Evolutionary conservation across 208 protist genomes (phyloP).

Genomic region (Crithidia expoeki): DNA sequence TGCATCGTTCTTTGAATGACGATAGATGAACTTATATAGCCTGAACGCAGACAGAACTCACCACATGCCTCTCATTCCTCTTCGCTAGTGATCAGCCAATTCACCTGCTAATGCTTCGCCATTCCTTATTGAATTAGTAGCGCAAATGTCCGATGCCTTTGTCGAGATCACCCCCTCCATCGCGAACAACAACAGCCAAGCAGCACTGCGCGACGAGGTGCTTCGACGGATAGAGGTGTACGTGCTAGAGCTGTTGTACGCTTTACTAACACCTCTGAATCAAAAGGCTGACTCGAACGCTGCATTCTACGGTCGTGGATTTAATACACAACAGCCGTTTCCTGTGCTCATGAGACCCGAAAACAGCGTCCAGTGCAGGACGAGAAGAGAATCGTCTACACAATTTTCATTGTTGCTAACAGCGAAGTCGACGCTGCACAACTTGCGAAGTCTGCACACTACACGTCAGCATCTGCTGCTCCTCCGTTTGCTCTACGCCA

Average conservation of each 20-base stretch:
- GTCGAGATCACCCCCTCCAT: slow-evolving; percentile 23
- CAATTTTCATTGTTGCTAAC: not conserved
- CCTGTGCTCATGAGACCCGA: no score
- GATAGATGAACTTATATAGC: no score
- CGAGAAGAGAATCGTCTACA: not conserved
- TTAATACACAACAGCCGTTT: no score
- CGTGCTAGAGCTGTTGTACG: slow-evolving; percentile 35
- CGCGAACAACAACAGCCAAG: slow-evolving; percentile 10
- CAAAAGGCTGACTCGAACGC: no score
- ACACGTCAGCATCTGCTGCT: slow-evolving; percentile 50
- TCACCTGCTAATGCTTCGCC: no score
- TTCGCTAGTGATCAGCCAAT: not conserved
- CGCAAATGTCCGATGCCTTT: slow-evolving; percentile 22
- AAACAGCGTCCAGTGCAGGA: not conserved
- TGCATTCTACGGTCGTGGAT: no score
- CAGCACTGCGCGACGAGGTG: slow-evolving; percentile 44
- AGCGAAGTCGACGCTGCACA: no score
- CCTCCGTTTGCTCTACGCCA: slow-evolving; percentile 47
- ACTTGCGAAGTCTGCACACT: slow-evolving; percentile 6
- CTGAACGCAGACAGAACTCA: no score
- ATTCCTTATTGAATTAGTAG: no score
- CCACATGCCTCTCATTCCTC: no score
- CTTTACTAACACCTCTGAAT: not conserved
- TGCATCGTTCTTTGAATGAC: no score
- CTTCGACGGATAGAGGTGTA: slow-evolving; percentile 75